phyloP scores from a whole-genome alignment of 371 early-diverging fungal species.

The Lichtheimia corymbifera region DNA sequence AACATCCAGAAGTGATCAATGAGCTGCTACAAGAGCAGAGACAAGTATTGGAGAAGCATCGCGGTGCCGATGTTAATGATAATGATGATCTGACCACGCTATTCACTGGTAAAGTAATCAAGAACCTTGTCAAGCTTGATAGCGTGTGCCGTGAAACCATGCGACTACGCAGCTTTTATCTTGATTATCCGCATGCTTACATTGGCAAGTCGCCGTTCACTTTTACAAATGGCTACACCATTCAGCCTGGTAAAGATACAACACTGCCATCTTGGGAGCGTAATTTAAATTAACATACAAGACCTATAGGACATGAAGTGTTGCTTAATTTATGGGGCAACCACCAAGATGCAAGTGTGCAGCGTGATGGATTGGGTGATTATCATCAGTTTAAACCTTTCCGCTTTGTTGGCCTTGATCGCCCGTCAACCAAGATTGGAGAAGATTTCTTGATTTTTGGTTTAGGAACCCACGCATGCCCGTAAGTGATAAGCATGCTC shows the following conservation, averaged over 20 bases:
- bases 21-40: constrained; percentile 43
- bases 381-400: constrained; percentile 40
- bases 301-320: not conserved
- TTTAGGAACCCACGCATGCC: constrained; percentile 46
- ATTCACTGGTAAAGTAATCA: constrained; percentile 26
- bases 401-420: constrained; percentile 39
- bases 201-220: constrained; percentile 21
- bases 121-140: constrained; percentile 44
- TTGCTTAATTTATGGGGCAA: constrained; percentile 2
- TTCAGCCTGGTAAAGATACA: constrained; percentile 39
- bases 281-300: not conserved
- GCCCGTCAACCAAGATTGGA: constrained; percentile 39
- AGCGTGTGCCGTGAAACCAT: constrained; percentile 51
- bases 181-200: constrained; percentile 30
- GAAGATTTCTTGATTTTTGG: constrained; percentile 50
- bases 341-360: not conserved
- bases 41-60: constrained; percentile 17
- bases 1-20: constrained; percentile 36
- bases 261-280: not conserved
- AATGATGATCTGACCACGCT: constrained; percentile 29
- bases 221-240: constrained; percentile 27
- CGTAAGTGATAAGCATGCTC: constrained; percentile 4
- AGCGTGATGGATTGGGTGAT: constrained; percentile 1
- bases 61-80: constrained; percentile 9
- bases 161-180: constrained; percentile 22